A percentile compares a stretch with the other conserved stretches of the same genome.
Conservation (phyloP, 148 eudicot species). For the Rhododendron ovatum region DNA sequence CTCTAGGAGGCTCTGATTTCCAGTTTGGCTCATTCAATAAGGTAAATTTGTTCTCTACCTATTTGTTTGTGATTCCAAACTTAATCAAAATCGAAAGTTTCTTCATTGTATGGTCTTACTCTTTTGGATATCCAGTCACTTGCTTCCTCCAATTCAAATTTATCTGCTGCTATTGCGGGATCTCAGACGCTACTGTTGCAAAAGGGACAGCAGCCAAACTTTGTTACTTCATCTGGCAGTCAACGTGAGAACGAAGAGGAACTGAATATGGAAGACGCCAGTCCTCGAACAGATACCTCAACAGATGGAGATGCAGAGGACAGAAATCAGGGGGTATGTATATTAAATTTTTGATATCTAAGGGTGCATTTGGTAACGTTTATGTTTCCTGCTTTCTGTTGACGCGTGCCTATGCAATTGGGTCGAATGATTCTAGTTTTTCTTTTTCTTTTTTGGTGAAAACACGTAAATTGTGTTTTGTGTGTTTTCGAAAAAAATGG, state of each 20-base stretch:
- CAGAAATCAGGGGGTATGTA: conserved; percentile 49
- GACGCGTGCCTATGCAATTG: no score
- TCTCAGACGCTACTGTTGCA: conserved; percentile 38
- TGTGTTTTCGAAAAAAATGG: no score
- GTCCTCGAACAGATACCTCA: conserved; percentile 80
- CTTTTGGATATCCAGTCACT: conserved; percentile 19
- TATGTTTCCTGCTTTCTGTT: no score
- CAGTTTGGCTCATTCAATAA: conserved; percentile 56
- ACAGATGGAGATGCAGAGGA: conserved; percentile 71
- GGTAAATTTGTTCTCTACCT: conserved; percentile 30
- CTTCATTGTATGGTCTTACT: neutral
- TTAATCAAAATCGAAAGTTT: neutral
- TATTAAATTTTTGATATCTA: neutral
- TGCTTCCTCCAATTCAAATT: conserved; percentile 24
- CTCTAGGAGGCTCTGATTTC: conserved; percentile 42
- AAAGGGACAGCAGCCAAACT: conserved; percentile 36
- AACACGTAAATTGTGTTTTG: no score
- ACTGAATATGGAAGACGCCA: conserved; percentile 68
- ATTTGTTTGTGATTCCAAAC: neutral
- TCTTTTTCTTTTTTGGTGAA: no score
- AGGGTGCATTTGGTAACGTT: no score
- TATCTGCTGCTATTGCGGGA: conserved; percentile 21
- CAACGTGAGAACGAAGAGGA: conserved; percentile 70
- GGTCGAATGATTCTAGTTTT: no score
- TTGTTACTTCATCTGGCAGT: conserved; percentile 35